Percentiles rank a stretch among this genome's conserved stretches.
Evolutionary conservation across 441 rosid genomes (phyloP).

Genomic region (Pelargonium citronellum): DNA sequence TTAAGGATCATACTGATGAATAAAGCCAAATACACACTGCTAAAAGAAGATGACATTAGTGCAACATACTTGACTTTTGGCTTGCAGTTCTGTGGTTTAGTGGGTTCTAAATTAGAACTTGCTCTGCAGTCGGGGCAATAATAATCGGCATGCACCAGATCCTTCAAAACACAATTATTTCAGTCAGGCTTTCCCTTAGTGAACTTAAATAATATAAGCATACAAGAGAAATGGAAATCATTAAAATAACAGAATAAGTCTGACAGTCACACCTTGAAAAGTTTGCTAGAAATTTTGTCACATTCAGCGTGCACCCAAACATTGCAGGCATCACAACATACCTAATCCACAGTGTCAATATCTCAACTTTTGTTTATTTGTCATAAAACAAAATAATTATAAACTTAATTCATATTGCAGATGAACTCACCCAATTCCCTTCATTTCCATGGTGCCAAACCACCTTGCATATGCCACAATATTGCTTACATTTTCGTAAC

Average conservation of each 20-base stretch:
- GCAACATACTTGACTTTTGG: constrained; percentile 48
- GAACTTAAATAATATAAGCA: constrained; percentile 11
- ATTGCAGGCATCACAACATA: constrained; percentile 93
- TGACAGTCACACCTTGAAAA: constrained; percentile 51
- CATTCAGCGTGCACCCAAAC: constrained; percentile 97
- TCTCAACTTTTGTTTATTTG: background rate
- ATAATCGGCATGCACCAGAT: constrained; percentile 59
- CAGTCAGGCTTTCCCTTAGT: constrained; percentile 20
- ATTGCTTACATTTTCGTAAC: constrained; percentile 70
- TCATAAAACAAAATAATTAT: constrained; percentile 10
- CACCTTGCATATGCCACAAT: constrained; percentile 91
- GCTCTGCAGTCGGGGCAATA: constrained; percentile 75
- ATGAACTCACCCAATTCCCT: constrained; percentile 78
- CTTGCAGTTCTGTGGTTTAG: constrained; percentile 34
- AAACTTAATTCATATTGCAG: constrained; percentile 15
- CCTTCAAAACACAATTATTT: constrained; percentile 45
- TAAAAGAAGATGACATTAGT: background rate
- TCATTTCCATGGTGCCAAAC: constrained; percentile 82
- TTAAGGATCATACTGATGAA: too few species aligned
- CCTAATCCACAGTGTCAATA: constrained; percentile 38
- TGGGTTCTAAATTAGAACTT: constrained; percentile 33
- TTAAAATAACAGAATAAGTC: constrained; percentile 10
- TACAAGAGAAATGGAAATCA: constrained; percentile 5
- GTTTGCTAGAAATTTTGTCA: constrained; percentile 56
- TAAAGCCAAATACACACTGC: constrained; percentile 10